These are phyloP conservation scores for Begonia fuchsioides DNA, from an alignment of 306 rosid species.

Conservation along the genomic window DNA sequence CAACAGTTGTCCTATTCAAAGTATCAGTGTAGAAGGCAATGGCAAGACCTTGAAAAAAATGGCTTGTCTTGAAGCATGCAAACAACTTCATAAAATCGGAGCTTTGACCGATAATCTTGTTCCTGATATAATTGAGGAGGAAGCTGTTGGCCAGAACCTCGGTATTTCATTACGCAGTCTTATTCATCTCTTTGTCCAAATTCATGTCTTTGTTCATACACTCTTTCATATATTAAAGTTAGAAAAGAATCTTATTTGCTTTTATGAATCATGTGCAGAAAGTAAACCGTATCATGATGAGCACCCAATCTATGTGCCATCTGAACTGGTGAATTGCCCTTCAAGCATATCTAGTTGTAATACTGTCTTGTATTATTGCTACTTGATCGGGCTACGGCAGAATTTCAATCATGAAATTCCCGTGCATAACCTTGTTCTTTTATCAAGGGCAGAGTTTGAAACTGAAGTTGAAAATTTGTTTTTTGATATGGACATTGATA, in stretches of 20 bases:
- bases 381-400: conserved; percentile 48
- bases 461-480: conserved; percentile 27
- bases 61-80: conserved; percentile 91
- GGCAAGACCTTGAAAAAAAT: conserved; percentile 32
- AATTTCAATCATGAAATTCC: conserved; percentile 31
- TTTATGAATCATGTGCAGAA: conserved; percentile 23
- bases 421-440: conserved; percentile 40
- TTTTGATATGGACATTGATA: conserved; percentile 29
- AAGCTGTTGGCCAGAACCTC: conserved; percentile 25
- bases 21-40: conserved; percentile 33
- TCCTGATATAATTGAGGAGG: conserved; percentile 47
- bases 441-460: conserved; percentile 35
- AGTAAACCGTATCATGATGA: conserved; percentile 32
- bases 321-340: conserved; percentile 28
- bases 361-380: conserved; percentile 36
- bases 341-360: conserved; percentile 6
- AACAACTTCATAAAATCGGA: conserved; percentile 62
- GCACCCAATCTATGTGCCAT: conserved; percentile 49
- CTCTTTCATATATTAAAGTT: neutral
- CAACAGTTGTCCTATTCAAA: conserved; percentile 54
- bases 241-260: neutral
- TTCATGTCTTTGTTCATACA: neutral
- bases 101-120: conserved; percentile 74
- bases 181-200: conserved; percentile 1
- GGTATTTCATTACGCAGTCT: conserved; percentile 27